These are phyloP conservation scores for Saccharomyces paradoxus DNA, from an alignment of 805 yeast genomes.

Conservation along the genomic window DNA sequence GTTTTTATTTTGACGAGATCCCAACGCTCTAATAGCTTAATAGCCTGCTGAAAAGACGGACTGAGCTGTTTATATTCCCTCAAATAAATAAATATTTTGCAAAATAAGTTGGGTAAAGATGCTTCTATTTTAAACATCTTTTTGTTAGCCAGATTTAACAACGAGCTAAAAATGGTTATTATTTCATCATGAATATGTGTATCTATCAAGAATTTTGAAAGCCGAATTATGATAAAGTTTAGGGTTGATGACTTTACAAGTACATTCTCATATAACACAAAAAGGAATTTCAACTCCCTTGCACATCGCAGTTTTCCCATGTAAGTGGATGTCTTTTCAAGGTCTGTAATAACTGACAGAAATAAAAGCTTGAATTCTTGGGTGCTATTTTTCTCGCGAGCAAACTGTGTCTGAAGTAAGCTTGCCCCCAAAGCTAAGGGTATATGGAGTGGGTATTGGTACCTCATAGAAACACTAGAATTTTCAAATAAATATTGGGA, in stretches of 20 bases:
- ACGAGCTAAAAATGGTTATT: conserved; percentile 4
- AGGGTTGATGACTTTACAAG: conserved; percentile 3
- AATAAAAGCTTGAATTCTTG: conserved; percentile 11
- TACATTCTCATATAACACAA: conserved; percentile 9
- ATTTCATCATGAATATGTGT: conserved; percentile 12
- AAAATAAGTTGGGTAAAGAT: conserved; percentile 11
- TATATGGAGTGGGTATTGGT: conserved; percentile 15
- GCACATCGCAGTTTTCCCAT: conserved; percentile 11
- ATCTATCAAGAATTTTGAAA: conserved; percentile 9
- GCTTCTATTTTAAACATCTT: conserved; percentile 3
- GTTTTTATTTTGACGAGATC: conserved; percentile 1
- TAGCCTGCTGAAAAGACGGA: conserved; percentile 1
- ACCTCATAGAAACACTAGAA: conserved; percentile 1
- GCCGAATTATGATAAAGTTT: conserved; percentile 3
- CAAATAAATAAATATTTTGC: conserved; percentile 6
- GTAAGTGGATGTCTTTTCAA: conserved; percentile 5
- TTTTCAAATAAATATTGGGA: conserved; percentile 3
- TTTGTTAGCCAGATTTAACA: conserved; percentile 5
- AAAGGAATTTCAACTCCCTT: conserved; percentile 14
- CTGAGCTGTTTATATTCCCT: neutral
- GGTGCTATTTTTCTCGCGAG: neutral
- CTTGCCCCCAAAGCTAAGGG: conserved; percentile 4
- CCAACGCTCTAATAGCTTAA: neutral
- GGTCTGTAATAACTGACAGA: conserved; percentile 15
- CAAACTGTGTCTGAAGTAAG: conserved; percentile 5